Evolutionary conservation across 345 rosid genomes (phyloP), one percentile per base, ranked within the genome.

Genomic region (Tarenaya hassleriana): DNA sequence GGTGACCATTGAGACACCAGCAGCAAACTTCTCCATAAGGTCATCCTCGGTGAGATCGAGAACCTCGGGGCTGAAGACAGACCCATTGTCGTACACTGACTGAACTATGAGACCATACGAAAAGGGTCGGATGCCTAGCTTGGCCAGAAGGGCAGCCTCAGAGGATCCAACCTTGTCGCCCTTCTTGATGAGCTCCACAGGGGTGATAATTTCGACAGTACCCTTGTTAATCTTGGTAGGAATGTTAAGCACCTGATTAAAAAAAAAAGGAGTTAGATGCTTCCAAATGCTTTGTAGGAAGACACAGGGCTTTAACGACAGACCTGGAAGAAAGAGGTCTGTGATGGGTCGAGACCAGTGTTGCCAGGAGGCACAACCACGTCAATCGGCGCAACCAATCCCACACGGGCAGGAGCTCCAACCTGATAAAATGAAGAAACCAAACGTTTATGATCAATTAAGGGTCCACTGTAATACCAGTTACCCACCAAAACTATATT

Each of bases 331-430:
- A 91, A 91, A 39, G 95, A 91, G 10, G 98, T 91, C 72, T 91
- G 98, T 1, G 98, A 91, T 0, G 95, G 98, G 61, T 91, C 98
- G 14, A 91, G 95, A 17, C 98, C 95, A 0, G 95, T 87, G 79
- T 87, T 91, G 41, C 98, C 98, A 15, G 98, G 98, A 41, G 84
- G 96, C 19, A 87, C 96, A 41, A 87, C 82, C 29, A 91, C 95
- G 75, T 91, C 98, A 27, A 79, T 82, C 35, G 98, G 96, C 3
- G 98, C 95, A 31, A 91, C 76, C 57, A 91, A 66, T 57, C 96
- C 98, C 56, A 91, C 98, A 71, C 96, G 98, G 66, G 98, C 98
- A 34, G 96, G 98, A 58, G 98, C 98, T 63, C 98, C 96, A 69
- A 91, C 98, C 97, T 86, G 42, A 32, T 40, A 10, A 47, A 8